Evolutionary conservation across 257 asterid species (phyloP), one percentile per base, ranked within the genome.

Genomic region (Solanum chiquidenum): DNA sequence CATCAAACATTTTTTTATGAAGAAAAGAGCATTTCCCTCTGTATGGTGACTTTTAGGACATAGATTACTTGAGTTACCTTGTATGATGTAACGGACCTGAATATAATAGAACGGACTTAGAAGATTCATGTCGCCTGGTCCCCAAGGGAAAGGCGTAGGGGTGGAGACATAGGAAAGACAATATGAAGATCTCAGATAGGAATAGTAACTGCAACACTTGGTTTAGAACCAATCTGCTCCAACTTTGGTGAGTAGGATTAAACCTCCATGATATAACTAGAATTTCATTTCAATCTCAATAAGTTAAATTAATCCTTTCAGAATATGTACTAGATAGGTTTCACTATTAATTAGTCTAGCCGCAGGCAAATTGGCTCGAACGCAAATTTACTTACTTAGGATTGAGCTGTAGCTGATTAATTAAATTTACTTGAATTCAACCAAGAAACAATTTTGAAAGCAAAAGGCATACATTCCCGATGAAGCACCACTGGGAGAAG

Each of bases 401-500:
- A 75, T 75, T 38, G 55, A 76, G 18, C 35, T 16, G 12, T 12
- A 40, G 83, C 60, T 38, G 35, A 23, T n/a, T 40, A 11, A 82
- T 31, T 52, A 49, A 46, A 82, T 46, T 20, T 82, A 82, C 68
- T 82, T 82, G 9, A 82, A 5, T 49, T 82, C 69, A 49, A 49
- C 29, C 20, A 82, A 18, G 13, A 31, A 29, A 49, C 31, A 82
- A 6, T 46, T 46, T 16, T 49, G 8, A 84, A 86, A 21, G 12
- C 25, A 38, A 73, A 86, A 46, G 25, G 77, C 93, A 84, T 91
- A 97, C 99, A 95, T 90, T 73, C 96, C 98, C 34, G 98, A 94
- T 46, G 98, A 91, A 74, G 92, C 90, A 60, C 98, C 99, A 21
- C 98, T 90, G 74, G 99, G 99, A 10, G 93, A 90, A 76, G 99